Base-by-base conservation (phyloP, 306 rosid genomes). In the Trifolium fragiferum region DNA sequence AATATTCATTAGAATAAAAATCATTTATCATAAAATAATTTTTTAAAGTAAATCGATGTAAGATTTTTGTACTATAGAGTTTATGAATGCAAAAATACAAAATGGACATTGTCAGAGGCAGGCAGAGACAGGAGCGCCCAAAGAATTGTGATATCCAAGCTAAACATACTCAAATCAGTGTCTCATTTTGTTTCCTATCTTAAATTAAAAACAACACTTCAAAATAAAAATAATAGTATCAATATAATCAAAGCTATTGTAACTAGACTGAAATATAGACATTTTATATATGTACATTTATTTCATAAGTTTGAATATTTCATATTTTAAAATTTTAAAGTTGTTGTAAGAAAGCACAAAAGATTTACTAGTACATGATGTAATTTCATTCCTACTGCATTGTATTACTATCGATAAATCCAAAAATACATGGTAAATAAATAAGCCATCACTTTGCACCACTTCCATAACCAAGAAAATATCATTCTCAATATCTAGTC, bases 401-500 rank as follows among this genome's bases (percentile, higher is more conserved):
- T 51, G 27, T 14, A 51, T 33, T 51, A n/a, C 6, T 4, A 32
- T 70, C 74, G 64, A 51, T 33, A 51, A 51, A 53, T 70, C 75
- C 75, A 70, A 70, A 70, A 51, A 51, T 11, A 51, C 10, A 4
- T 0, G 21, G 8, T 25, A 35, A 33, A 70, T 70, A 70, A 70
- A 70, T 51, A 70, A 70, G 64, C 8, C 33, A 32, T 35, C 19
- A 32, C 12, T 6, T 15, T 69, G 33, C 33, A 11, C 61, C 63
- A 74, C 49, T 30, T 62, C 27, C 63, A 47, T 50, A 63, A 37
- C 33, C 11, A 65, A 33, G 10, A 38, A 41, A 43, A 37, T 20
- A 53, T 71, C 53, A 23, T 50, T 71, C 76, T 54, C 75, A 27
- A 15, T 70, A 23, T 70, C 63, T 35, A 50, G 47, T 70, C 49